Conservation (phyloP, 1,139 yeast species). For the Zygoascus meyerae region DNA sequence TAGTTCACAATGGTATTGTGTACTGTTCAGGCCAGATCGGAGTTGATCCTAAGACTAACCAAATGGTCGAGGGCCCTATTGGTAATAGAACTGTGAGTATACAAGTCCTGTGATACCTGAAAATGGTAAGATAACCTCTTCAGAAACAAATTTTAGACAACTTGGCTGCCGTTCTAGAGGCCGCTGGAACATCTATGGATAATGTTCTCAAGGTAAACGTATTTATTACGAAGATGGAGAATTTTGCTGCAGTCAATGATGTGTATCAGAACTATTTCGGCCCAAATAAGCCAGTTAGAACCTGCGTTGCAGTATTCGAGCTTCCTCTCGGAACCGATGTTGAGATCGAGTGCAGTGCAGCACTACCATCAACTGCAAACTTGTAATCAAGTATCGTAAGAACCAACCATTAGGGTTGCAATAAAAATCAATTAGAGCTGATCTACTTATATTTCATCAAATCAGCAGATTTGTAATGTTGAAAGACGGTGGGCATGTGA, state of each 20-base stretch:
- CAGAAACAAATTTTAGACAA: conserved; percentile 24
- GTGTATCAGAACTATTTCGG: conserved; percentile 44
- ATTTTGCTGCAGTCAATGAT: conserved; percentile 43
- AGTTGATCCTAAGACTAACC: conserved; percentile 34
- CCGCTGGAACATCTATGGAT: conserved; percentile 46
- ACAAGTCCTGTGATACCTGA: too few species aligned
- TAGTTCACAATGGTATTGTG: conserved; percentile 45
- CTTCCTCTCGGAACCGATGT: conserved; percentile 27
- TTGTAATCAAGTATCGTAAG: neutral
- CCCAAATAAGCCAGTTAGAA: conserved; percentile 48
- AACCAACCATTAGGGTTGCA: too few species aligned
- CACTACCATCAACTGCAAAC: conserved; percentile 15
- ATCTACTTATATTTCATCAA: too few species aligned
- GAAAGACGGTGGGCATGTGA: too few species aligned
- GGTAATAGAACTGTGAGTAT: conserved; percentile 22
- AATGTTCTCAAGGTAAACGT: conserved; percentile 49
- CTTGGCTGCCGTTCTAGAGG: conserved; percentile 41
- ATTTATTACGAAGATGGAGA: conserved; percentile 44
- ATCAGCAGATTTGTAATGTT: too few species aligned
- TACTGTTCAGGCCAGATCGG: conserved; percentile 47
- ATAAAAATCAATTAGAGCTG: too few species aligned
- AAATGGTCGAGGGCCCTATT: conserved; percentile 28
- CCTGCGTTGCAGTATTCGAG: conserved; percentile 42
- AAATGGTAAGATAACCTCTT: neutral
- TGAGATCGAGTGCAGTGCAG: conserved; percentile 36